Evolutionary conservation across 2,329 filamentous ascomycete genomes (phyloP).

Genomic region (Pestalotiopsis sp.): DNA sequence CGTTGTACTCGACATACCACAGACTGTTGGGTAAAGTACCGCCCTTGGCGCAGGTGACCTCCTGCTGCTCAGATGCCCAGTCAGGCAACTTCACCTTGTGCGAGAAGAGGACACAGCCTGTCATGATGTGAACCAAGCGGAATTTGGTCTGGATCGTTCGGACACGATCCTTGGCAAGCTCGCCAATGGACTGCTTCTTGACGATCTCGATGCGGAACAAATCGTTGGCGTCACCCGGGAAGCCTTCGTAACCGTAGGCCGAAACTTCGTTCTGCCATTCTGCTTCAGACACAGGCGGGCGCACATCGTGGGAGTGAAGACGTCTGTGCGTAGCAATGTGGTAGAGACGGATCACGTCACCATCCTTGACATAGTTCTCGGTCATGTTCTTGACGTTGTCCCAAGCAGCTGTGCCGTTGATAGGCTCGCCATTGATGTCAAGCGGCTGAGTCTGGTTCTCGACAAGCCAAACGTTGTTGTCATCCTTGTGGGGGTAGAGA

Average conservation of each 20-base stretch:
- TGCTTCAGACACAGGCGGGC: conserved; percentile 81
- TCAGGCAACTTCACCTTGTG: conserved; percentile 99
- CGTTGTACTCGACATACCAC: conserved; percentile 94
- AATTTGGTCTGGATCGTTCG: conserved; percentile 98
- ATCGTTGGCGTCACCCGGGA: conserved; percentile 95
- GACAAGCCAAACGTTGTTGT: conserved; percentile 92
- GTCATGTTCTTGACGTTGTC: conserved; percentile 67
- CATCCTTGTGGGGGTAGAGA: conserved; percentile 97
- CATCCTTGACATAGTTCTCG: conserved; percentile 69
- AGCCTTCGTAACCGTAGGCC: conserved; percentile 96
- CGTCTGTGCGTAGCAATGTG: conserved; percentile 83
- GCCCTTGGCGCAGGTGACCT: conserved; percentile 93
- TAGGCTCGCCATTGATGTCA: conserved; percentile 71
- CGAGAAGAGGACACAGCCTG: conserved; percentile 92
- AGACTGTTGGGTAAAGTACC: conserved; percentile 94
- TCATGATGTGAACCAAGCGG: conserved; percentile 93
- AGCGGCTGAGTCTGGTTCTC: conserved; percentile 93
- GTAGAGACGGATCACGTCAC: conserved; percentile 79
- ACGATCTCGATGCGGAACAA: conserved; percentile 94
- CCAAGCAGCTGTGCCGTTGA: conserved; percentile 85
- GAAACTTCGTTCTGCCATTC: conserved; percentile 97
- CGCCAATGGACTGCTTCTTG: conserved; percentile 81
- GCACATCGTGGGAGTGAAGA: conserved; percentile 94
- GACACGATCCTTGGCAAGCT: conserved; percentile 78
- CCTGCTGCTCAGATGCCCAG: conserved; percentile 97